phyloP scores from a whole-genome alignment of 176 grass and related monocot species.

The Bromus sterilis region DNA sequence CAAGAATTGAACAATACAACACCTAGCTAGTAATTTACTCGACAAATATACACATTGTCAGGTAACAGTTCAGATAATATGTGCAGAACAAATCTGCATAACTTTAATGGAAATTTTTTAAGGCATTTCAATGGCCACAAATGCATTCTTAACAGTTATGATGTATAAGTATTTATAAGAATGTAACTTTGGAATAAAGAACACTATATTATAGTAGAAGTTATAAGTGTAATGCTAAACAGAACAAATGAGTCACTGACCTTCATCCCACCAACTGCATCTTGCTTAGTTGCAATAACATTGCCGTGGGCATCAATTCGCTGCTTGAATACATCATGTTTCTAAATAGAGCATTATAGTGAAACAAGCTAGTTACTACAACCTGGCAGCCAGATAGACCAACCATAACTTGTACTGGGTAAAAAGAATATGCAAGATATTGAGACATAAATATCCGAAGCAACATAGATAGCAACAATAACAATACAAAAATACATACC shows the following conservation, averaged over 20 bases:
- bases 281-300: constrained; percentile 80
- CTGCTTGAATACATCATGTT: constrained; percentile 91
- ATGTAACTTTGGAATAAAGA: neutral
- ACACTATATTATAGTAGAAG: neutral
- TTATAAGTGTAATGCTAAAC: neutral
- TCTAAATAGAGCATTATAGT: constrained; percentile 47
- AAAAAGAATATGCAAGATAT: neutral
- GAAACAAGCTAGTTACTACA: neutral
- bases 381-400: neutral
- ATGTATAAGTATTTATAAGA: neutral
- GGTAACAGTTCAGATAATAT: neutral
- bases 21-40: neutral
- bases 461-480: constrained; percentile 7
- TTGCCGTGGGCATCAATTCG: constrained; percentile 80
- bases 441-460: constrained; percentile 2
- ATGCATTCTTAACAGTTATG: neutral
- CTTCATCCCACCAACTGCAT: constrained; percentile 82
- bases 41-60: neutral
- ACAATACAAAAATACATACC: constrained; percentile 37
- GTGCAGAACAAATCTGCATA: neutral
- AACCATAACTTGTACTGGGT: neutral
- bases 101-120: constrained; percentile 12
- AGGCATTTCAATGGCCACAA: neutral
- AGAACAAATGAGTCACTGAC: constrained; percentile 33
- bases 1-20: neutral